Evolutionary conservation across 164 flowering plant genomes (phyloP).

Genomic region (Akebia trifoliata): DNA sequence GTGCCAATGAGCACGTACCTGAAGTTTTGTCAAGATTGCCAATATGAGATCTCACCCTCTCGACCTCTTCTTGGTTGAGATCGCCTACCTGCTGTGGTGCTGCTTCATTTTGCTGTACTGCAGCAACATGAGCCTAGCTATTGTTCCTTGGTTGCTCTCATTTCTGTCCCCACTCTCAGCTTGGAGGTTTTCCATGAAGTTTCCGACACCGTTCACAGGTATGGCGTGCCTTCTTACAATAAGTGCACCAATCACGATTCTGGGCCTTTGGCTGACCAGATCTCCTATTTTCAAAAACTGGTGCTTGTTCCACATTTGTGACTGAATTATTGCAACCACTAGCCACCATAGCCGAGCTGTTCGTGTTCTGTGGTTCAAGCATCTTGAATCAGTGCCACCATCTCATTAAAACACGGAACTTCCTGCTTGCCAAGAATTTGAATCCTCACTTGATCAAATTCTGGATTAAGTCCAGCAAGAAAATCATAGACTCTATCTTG

Average conservation of each 20-base stretch:
- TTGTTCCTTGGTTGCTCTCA: neutral
- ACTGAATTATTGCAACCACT: too few relatives aligned
- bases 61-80: neutral
- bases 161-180: neutral
- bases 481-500: neutral
- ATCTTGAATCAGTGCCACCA: too few relatives aligned
- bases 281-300: too few relatives aligned
- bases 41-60: neutral
- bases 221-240: neutral
- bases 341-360: neutral
- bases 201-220: neutral
- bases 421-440: neutral
- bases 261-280: neutral
- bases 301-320: too few relatives aligned
- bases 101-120: neutral
- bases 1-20: neutral
- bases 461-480: neutral
- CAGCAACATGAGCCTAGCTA: neutral
- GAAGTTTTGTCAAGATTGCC: neutral
- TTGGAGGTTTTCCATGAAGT: neutral
- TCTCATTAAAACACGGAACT: neutral
- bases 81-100: neutral
- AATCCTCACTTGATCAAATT: neutral
- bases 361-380: neutral
- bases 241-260: neutral